Conservation (phyloP, 305 asterid genomes). For the Fraxinus sp. region DNA sequence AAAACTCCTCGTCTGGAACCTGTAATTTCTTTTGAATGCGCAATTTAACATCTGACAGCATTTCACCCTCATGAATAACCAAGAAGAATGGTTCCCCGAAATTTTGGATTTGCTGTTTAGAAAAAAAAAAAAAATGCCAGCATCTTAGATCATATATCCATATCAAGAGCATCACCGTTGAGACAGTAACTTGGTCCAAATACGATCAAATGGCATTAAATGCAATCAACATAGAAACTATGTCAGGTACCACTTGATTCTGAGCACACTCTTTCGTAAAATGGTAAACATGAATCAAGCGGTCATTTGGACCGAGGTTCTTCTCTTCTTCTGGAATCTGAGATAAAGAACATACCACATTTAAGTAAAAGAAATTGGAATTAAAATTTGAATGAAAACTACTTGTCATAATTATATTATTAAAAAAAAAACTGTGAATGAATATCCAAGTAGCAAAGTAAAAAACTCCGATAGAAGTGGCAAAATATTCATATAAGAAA, state of each 20-base stretch:
- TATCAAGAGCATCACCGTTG: not conserved
- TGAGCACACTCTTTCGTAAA: conserved; percentile 70
- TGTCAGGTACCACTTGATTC: conserved; percentile 60
- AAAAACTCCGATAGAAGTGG: not conserved
- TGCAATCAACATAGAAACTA: conserved; percentile 12
- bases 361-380: not conserved
- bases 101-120: conserved; percentile 68
- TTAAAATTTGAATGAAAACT: not conserved
- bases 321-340: conserved; percentile 82
- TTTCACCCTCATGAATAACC: conserved; percentile 76
- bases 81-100: conserved; percentile 87
- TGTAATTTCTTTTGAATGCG: conserved; percentile 79
- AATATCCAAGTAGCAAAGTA: not conserved
- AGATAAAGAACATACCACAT: conserved; percentile 10
- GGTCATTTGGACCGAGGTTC: conserved; percentile 60
- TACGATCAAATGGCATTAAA: not conserved
- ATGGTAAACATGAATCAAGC: conserved; percentile 78
- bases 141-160: not conserved
- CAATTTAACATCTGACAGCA: conserved; percentile 57
- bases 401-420: too few species aligned
- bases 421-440: not conserved
- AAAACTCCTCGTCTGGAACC: conserved; percentile 76
- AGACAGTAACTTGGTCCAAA: not conserved
- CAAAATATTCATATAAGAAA: not conserved
- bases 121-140: not conserved